phyloP scores from a whole-genome alignment of 2,329 filamentous ascomycete genomes.

The Neonectria neomacrospora region DNA sequence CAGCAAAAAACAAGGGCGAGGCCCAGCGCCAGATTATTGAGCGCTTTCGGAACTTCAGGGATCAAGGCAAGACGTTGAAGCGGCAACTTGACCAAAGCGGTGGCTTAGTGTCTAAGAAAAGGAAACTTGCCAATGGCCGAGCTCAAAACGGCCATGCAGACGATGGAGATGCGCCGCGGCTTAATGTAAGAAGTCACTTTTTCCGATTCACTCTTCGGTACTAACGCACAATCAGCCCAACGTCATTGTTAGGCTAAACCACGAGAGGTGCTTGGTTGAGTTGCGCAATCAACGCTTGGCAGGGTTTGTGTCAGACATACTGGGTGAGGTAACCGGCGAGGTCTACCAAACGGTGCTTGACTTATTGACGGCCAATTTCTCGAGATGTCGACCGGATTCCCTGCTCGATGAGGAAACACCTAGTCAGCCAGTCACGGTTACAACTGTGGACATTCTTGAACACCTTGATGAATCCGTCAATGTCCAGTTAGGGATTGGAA shows the following conservation, averaged over 20 bases:
- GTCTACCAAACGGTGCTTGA: slow-evolving; percentile 81
- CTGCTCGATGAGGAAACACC: slow-evolving; percentile 49
- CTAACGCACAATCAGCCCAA: slow-evolving; percentile 65
- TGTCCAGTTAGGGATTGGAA: slow-evolving; percentile 67
- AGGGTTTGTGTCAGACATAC: slow-evolving; percentile 74
- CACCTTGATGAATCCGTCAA: slow-evolving; percentile 64
- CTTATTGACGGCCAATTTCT: slow-evolving; percentile 74
- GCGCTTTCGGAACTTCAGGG: slow-evolving; percentile 64
- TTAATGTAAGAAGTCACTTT: slow-evolving; percentile 61
- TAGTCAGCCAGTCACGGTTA: slow-evolving; percentile 53
- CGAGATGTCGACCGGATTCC: slow-evolving; percentile 72
- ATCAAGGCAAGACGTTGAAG: slow-evolving; percentile 63
- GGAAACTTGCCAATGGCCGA: slow-evolving; percentile 64
- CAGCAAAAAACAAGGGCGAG: slow-evolving; percentile 72
- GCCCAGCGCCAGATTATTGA: slow-evolving; percentile 67
- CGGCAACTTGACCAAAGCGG: slow-evolving; percentile 59
- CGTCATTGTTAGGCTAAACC: slow-evolving; percentile 82
- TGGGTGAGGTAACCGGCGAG: slow-evolving; percentile 78
- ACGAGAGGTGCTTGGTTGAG: slow-evolving; percentile 84
- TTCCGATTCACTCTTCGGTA: slow-evolving; percentile 4
- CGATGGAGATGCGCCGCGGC: slow-evolving; percentile 56
- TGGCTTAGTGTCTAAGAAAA: slow-evolving; percentile 59
- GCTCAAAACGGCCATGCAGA: slow-evolving; percentile 41
- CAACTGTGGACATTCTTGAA: slow-evolving; percentile 67
- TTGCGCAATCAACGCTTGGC: slow-evolving; percentile 83